Evolutionary conservation across 169 alveolate species (phyloP).

Genomic region (Theileria annulata): DNA sequence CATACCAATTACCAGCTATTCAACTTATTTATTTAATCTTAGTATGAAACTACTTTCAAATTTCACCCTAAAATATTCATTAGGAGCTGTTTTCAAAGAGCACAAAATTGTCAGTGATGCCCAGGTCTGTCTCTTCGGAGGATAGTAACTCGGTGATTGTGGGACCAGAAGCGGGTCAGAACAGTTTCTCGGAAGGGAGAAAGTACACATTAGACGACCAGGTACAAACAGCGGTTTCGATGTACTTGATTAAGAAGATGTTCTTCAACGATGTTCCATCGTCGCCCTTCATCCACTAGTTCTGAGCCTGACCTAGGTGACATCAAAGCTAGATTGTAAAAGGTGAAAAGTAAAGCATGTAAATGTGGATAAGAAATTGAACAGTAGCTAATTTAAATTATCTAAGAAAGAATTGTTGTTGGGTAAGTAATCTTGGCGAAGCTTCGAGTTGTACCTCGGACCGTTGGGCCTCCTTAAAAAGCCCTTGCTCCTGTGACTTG

Average conservation of each 20-base stretch:
- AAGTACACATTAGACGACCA: slow-evolving; percentile 23
- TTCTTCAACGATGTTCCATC: slow-evolving; percentile 19
- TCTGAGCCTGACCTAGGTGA: background rate
- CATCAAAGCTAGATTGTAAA: background rate
- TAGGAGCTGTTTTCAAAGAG: slow-evolving; percentile 52
- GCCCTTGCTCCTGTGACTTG: slow-evolving; percentile 9
- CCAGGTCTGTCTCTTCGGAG: background rate
- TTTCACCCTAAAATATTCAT: background rate
- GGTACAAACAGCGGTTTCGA: slow-evolving; percentile 25
- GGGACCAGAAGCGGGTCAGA: background rate
- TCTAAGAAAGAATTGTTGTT: background rate
- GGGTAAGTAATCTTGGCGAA: background rate
- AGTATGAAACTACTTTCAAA: background rate
- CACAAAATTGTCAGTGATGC: slow-evolving; percentile 32
- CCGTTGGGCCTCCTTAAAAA: background rate
- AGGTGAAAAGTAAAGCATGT: background rate
- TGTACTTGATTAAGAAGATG: slow-evolving; percentile 30
- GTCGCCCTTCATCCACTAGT: slow-evolving; percentile 21
- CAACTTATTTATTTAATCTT: background rate
- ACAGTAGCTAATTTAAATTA: background rate
- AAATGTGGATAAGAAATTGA: background rate
- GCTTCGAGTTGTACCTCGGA: slow-evolving; percentile 1
- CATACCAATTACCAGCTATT: background rate
- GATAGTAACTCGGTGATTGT: slow-evolving; percentile 2
- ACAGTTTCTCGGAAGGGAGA: background rate